Conservation (phyloP, 306 rosid species). For the Morella rubra region DNA sequence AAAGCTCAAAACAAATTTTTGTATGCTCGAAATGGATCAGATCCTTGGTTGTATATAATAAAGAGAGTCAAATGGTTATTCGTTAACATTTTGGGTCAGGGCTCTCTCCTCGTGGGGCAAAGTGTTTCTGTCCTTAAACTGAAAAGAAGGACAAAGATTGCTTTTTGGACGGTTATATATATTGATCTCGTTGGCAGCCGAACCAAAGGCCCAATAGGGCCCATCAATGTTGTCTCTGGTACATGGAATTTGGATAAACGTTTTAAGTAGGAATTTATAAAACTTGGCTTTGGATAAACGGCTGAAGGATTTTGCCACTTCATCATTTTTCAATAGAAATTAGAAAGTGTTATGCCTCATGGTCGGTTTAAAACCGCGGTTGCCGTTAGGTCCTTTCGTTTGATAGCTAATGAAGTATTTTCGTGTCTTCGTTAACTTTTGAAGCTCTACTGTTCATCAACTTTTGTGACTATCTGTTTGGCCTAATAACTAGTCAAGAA, state of each 20-base stretch:
- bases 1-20: too few species aligned
- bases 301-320: constrained; percentile 31
- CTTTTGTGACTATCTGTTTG: neutral
- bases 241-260: constrained; percentile 9
- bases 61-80: neutral
- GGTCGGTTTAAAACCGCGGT: constrained; percentile 10
- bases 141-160: constrained; percentile 27
- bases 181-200: constrained; percentile 28
- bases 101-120: neutral
- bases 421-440: neutral
- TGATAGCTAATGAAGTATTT: neutral
- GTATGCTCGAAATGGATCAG: neutral
- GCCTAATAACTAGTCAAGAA: too few species aligned
- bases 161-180: constrained; percentile 29
- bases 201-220: constrained; percentile 38
- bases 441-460: neutral
- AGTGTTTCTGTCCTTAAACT: neutral
- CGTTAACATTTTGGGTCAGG: neutral
- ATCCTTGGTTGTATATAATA: neutral
- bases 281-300: constrained; percentile 21
- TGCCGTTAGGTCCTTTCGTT: neutral
- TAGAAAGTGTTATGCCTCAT: constrained; percentile 3
- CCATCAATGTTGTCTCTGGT: constrained; percentile 37
- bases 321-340: constrained; percentile 8
- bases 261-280: constrained; percentile 18